Evolutionary conservation across 805 yeast genomes (phyloP), one percentile per base, ranked within the genome.

Genomic region (Metschnikowia henanensis): DNA sequence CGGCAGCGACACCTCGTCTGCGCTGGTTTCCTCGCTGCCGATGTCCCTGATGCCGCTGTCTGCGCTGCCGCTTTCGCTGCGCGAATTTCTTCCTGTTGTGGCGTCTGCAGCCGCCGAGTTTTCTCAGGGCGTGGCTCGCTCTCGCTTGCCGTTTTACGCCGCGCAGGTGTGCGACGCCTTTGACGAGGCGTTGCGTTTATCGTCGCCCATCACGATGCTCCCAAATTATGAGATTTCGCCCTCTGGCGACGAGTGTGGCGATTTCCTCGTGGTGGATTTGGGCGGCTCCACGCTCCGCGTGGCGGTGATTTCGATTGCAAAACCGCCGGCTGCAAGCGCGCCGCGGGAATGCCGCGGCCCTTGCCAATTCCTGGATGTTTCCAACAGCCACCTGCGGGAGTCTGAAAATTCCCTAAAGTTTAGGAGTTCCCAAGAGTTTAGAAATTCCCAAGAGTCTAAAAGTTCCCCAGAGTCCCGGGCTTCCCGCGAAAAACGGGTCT

Each of bases 281-380:
- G 84, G 84, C 5, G 84, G 84, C 2, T 73, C 79, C 1, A 79
- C 83, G 1, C 57, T 79, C 17, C 62, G 82, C 26, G 60, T 73
- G 4, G 66, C 75, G 2, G 66, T 70, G 25, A 60, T 71, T 9
- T 43, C 56, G 17, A 65, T 71, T n/a, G 59, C 53, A n/a, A 46
- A 52, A 4, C 55, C 60, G 6, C 26, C 16, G 20, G 6, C 38
- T 17, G 22, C 9, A 28, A 10, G 16, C 30, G 26, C 2, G 2
- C 5, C 26, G 26, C 26, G 26, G 8, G 12, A 23, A 3, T 3
- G 26, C 5, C 12, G 26, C 26, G 12, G 8, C 12, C 12, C 26
- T 13, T 23, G 5, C 26, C 12, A 23, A 13, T 9, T n/a, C n/a
- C n/a, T n/a, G n/a, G n/a, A n/a, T n/a, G n/a, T n/a, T n/a, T n/a